These are phyloP conservation scores for Tricholoma matsutake DNA, from an alignment of 768 basidiomycete genomes.

Conservation along the genomic window DNA sequence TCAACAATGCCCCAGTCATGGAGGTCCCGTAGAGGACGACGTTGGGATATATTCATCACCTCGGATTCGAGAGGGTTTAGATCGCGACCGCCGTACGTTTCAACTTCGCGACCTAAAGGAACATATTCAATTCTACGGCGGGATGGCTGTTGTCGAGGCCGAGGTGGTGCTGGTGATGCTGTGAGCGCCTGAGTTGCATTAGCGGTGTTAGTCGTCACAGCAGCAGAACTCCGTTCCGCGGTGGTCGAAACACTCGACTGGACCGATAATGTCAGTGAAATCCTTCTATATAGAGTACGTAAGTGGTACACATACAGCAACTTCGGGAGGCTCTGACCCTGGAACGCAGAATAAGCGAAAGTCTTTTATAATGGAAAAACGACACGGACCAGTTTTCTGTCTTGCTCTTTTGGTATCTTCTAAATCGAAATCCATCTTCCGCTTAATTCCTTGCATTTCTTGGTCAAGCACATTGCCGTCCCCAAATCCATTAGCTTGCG, in stretches of 20 bases:
- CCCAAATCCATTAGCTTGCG: slow-evolving; percentile 11
- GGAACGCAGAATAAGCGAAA: slow-evolving; percentile 5
- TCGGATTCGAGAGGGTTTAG: slow-evolving; percentile 64
- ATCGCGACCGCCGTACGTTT: slow-evolving; percentile 81
- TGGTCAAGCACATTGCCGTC: slow-evolving; percentile 49
- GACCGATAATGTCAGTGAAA: slow-evolving; percentile 10
- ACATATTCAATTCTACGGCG: slow-evolving; percentile 87
- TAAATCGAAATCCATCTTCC: slow-evolving; percentile 68
- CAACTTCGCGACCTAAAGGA: slow-evolving; percentile 72
- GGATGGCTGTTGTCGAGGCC: slow-evolving; percentile 47
- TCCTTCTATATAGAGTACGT: slow-evolving; percentile 9
- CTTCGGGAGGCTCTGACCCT: slow-evolving; percentile 46
- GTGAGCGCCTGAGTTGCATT: slow-evolving; percentile 27
- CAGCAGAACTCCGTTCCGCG: slow-evolving; percentile 25
- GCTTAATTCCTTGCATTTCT: slow-evolving; percentile 65
- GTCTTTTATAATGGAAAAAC: slow-evolving; percentile 3
- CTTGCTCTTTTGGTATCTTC: slow-evolving; percentile 66
- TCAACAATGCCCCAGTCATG: slow-evolving; percentile 89
- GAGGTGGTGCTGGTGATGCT: slow-evolving; percentile 26
- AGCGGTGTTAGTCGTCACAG: slow-evolving; percentile 19
- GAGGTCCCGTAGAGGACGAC: slow-evolving; percentile 63
- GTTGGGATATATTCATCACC: slow-evolving; percentile 43
- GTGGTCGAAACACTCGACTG: slow-evolving; percentile 29
- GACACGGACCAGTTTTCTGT: slow-evolving; percentile 64
- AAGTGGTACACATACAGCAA: slow-evolving; percentile 36